Percentiles rank a stretch among this genome's conserved stretches.
These are phyloP conservation scores for Eucalyptus tenuipes DNA, from an alignment of 345 rosid genomes.

Conservation along the genomic window DNA sequence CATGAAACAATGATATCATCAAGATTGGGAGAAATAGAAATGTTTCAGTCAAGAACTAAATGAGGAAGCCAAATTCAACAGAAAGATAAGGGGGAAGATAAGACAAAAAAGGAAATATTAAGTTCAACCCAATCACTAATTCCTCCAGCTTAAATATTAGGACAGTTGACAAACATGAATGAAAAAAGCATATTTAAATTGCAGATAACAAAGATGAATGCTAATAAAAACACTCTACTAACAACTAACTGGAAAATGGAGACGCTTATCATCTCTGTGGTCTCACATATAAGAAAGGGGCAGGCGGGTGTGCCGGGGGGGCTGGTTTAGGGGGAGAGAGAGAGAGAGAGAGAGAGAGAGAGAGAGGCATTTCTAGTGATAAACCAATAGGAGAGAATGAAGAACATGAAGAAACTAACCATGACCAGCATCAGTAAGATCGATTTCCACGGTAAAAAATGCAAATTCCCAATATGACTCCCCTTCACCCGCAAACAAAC, in stretches of 20 bases:
- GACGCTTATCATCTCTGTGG: neutral
- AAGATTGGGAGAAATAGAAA: neutral
- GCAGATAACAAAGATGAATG: neutral
- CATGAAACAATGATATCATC: neutral
- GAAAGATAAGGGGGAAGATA: neutral
- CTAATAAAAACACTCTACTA: neutral
- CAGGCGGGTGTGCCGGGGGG: too few relatives aligned
- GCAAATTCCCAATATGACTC: conserved; percentile 49
- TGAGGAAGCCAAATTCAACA: neutral
- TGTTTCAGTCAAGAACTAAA: neutral
- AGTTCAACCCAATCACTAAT: neutral
- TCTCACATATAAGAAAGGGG: neutral
- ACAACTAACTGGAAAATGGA: neutral
- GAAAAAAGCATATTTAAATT: neutral
- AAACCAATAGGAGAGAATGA: neutral
- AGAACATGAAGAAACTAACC: conserved; percentile 36
- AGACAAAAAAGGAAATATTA: neutral
- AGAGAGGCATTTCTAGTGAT: neutral
- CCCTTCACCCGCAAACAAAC: conserved; percentile 51
- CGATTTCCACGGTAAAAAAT: conserved; percentile 50
- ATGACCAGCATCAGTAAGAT: conserved; percentile 88
- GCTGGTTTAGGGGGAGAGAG: too few relatives aligned
- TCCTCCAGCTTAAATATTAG: neutral
- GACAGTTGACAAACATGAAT: neutral
- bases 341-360: too few relatives aligned